These are phyloP conservation scores for Pilobolus umbonatus DNA, from an alignment of 192 early-diverging fungal genomes.

Conservation along the genomic window DNA sequence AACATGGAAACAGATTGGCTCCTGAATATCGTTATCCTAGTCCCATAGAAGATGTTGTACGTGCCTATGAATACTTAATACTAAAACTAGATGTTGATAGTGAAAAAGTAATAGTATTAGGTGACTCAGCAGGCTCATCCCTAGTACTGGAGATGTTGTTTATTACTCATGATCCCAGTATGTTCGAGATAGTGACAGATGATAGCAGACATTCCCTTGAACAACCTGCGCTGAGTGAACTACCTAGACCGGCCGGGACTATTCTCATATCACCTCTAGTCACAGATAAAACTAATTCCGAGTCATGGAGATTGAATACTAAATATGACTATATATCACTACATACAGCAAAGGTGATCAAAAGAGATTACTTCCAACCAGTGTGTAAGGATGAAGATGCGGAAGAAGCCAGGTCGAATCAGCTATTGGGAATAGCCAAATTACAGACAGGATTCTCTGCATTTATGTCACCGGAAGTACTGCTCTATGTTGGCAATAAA, in stretches of 20 bases:
- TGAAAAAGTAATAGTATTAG: constrained; percentile 28
- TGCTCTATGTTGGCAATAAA: constrained; percentile 30
- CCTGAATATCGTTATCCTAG: constrained; percentile 34
- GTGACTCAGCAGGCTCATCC: constrained; percentile 35
- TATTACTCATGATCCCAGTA: constrained; percentile 35
- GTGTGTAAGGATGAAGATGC: neutral
- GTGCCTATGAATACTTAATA: constrained; percentile 33
- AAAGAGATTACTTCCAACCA: constrained; percentile 34
- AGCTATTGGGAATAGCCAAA: constrained; percentile 32
- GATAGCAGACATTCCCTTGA: neutral
- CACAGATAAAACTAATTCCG: constrained; percentile 31
- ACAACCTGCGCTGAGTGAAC: constrained; percentile 17
- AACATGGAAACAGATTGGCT: constrained; percentile 17
- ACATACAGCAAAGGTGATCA: constrained; percentile 37
- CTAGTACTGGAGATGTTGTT: constrained; percentile 34
- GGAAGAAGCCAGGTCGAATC: constrained; percentile 7
- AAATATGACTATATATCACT: constrained; percentile 35
- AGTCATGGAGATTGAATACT: constrained; percentile 30
- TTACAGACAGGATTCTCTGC: constrained; percentile 28
- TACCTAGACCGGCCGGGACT: constrained; percentile 33
- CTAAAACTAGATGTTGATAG: constrained; percentile 13
- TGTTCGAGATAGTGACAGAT: constrained; percentile 36
- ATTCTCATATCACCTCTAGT: constrained; percentile 34
- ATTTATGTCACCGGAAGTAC: constrained; percentile 25
- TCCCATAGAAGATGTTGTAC: constrained; percentile 33